A percentile compares a stretch with the other conserved stretches of the same genome.
Evolutionary conservation across 306 rosid species (phyloP).

Genomic region (Lotus japonicus): DNA sequence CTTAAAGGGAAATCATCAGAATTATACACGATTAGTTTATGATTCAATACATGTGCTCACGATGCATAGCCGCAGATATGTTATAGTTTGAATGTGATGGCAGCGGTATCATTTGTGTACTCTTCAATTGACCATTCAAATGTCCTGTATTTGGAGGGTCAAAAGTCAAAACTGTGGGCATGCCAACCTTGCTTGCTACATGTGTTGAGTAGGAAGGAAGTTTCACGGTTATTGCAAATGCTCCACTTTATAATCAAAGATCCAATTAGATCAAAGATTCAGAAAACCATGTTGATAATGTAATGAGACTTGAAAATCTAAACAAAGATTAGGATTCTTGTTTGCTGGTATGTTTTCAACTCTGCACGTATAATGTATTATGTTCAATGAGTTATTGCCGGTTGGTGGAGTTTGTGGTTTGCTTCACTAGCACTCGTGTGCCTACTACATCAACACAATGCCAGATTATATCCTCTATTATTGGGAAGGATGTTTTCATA

Average conservation of each 20-base stretch:
- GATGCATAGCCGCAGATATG: slow-evolving; percentile 19
- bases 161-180: background rate
- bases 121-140: slow-evolving; percentile 18
- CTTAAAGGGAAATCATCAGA: background rate
- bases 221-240: slow-evolving; percentile 14
- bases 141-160: slow-evolving; percentile 8
- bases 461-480: slow-evolving; percentile 19
- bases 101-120: slow-evolving; percentile 14
- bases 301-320: slow-evolving; percentile 20
- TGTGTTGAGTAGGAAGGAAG: slow-evolving; percentile 15
- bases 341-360: background rate
- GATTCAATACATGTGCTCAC: slow-evolving; percentile 11
- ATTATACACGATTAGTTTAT: background rate
- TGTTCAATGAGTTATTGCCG: slow-evolving; percentile 31
- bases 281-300: background rate
- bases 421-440: slow-evolving; percentile 12
- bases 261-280: slow-evolving; percentile 5
- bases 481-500: slow-evolving; percentile 13
- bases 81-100: slow-evolving; percentile 13
- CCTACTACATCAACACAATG: slow-evolving; percentile 5
- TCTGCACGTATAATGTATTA: background rate
- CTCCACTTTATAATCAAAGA: background rate
- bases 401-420: slow-evolving; percentile 23
- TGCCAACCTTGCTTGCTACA: slow-evolving; percentile 27
- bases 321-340: slow-evolving; percentile 13